Evolutionary conservation across 2,329 filamentous ascomycete species (phyloP).

Genomic region (Pyrenochaeta sp.): DNA sequence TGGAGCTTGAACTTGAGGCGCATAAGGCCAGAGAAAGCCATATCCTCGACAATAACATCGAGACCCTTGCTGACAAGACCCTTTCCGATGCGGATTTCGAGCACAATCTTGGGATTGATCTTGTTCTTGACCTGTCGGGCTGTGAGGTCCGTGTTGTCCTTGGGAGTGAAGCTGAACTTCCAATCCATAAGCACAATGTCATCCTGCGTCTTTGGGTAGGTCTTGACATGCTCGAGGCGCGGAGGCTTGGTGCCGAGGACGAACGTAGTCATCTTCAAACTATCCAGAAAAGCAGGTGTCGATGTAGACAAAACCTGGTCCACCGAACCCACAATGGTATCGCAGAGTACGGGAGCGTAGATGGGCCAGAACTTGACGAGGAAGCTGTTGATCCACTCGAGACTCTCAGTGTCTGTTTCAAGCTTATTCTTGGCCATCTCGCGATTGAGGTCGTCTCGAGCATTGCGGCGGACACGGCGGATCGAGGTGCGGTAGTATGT

Average conservation of each 20-base stretch:
- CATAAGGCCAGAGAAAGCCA: conserved; percentile 96
- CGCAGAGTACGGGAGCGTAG: conserved; percentile 90
- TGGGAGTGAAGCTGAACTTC: conserved; percentile 99
- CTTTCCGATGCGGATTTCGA: conserved; percentile 94
- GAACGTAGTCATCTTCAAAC: conserved; percentile 91
- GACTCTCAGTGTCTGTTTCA: conserved; percentile 87
- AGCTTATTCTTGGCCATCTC: conserved; percentile 87
- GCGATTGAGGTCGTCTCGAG: conserved; percentile 89
- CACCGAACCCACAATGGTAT: conserved; percentile 90
- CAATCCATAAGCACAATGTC: conserved; percentile 99
- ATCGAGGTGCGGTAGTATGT: conserved; percentile 98
- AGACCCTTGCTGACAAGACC: conserved; percentile 96
- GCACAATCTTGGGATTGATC: conserved; percentile 93
- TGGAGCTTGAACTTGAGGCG: conserved; percentile 97
- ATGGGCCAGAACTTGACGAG: conserved; percentile 99
- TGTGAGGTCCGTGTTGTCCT: conserved; percentile 91
- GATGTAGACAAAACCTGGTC: conserved; percentile 94
- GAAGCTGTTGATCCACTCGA: conserved; percentile 99
- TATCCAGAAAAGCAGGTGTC: conserved; percentile 91
- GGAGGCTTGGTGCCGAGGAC: conserved; percentile 94
- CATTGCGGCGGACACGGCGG: conserved; percentile 91
- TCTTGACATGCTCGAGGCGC: conserved; percentile 96
- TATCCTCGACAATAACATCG: conserved; percentile 97
- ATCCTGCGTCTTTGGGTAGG: conserved; percentile 93
- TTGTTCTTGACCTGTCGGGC: conserved; percentile 89